Conservation (phyloP, 805 yeast species). For the Hagleromyces aurorensis region DNA sequence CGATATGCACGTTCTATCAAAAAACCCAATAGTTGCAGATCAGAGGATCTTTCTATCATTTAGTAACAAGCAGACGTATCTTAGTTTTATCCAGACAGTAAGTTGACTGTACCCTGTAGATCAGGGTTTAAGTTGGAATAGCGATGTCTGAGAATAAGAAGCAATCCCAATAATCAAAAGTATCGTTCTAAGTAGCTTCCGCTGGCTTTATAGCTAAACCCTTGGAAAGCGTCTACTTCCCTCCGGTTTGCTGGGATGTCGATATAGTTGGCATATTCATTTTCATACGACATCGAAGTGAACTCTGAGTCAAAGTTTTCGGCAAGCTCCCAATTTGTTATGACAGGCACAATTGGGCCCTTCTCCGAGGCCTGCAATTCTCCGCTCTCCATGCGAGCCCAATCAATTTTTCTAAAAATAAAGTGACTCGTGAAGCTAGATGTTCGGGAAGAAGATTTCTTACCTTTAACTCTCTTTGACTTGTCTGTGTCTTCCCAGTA, state of each 20-base stretch:
- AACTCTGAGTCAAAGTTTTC: constrained; percentile 80
- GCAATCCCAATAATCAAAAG: no score
- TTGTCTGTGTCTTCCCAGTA: constrained; percentile 35
- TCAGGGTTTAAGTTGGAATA: no score
- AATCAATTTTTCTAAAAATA: constrained; percentile 69
- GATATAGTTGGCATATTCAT: constrained; percentile 10
- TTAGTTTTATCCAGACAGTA: no score
- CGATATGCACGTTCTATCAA: no score
- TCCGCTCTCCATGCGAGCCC: constrained; percentile 51
- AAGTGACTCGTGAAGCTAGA: constrained; percentile 49
- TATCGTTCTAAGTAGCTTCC: constrained; percentile 30
- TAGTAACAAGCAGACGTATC: no score
- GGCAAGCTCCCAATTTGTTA: constrained; percentile 74
- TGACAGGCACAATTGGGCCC: constrained; percentile 79
- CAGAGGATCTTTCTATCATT: no score
- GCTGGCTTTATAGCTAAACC: constrained; percentile 33
- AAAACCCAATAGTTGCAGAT: no score
- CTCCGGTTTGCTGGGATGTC: constrained; percentile 6
- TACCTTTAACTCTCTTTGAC: constrained; percentile 11
- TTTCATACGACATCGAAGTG: constrained; percentile 54
- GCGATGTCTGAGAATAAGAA: no score
- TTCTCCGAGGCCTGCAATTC: constrained; percentile 35
- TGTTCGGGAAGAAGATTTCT: no score
- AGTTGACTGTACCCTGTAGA: no score
- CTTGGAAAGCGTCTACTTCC: constrained; percentile 27